These are phyloP conservation scores for Lunularia cruciata DNA, from an alignment of 225 moss, liverwort and hornwort species.

Conservation along the genomic window DNA sequence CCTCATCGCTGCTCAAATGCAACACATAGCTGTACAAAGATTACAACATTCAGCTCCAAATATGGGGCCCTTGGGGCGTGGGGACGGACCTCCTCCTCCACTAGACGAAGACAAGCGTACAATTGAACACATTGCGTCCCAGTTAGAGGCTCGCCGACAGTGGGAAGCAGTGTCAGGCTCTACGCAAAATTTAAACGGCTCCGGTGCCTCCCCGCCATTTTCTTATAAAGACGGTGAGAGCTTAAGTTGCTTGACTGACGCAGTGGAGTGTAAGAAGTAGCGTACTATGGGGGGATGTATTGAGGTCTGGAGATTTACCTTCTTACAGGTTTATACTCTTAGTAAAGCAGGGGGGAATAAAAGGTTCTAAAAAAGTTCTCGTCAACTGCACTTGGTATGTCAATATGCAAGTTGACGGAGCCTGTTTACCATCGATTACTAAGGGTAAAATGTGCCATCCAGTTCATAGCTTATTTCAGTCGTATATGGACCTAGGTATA, in stretches of 20 bases:
- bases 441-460: too few species aligned
- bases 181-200: constrained; percentile 91
- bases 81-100: constrained; percentile 62
- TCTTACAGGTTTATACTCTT: too few species aligned
- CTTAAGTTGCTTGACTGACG: background rate
- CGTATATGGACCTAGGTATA: too few species aligned
- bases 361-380: too few species aligned
- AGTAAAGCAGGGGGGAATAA: too few species aligned
- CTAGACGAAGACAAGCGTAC: constrained; percentile 98
- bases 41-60: constrained; percentile 66
- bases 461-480: too few species aligned
- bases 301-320: too few species aligned
- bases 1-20: constrained; percentile 79
- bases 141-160: constrained; percentile 99
- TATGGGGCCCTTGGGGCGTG: constrained; percentile 64
- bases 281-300: too few species aligned
- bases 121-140: constrained; percentile 99
- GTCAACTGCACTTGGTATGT: too few species aligned
- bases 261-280: too few species aligned
- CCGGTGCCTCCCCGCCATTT: constrained; percentile 56
- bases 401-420: too few species aligned
- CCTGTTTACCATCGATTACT: too few species aligned
- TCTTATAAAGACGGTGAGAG: constrained; percentile 98
- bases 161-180: constrained; percentile 98
- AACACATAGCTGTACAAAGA: constrained; percentile 85